phyloP scores from a whole-genome alignment of 2,329 filamentous ascomycete species.

The Emmonsiellopsis sp. region DNA sequence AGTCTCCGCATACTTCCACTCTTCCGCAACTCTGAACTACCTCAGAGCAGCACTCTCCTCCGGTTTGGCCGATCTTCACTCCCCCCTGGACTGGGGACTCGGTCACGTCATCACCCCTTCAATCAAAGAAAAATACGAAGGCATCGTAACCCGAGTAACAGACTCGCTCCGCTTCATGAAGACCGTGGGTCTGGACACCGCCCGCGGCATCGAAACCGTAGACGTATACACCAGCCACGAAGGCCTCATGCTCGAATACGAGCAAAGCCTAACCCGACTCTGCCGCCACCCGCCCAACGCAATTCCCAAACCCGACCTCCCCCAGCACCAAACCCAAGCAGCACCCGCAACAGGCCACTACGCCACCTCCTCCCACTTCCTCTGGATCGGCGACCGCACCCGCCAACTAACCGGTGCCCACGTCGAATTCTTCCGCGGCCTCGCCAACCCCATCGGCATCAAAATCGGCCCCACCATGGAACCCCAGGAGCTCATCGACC shows the following conservation, averaged over 20 bases:
- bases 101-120: slow-evolving; percentile 80
- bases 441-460: slow-evolving; percentile 91
- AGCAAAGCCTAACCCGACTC: slow-evolving; percentile 72
- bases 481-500: slow-evolving; percentile 61
- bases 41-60: slow-evolving; percentile 73
- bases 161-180: slow-evolving; percentile 91
- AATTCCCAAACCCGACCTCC: slow-evolving; percentile 12
- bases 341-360: slow-evolving; percentile 59
- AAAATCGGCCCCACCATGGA: slow-evolving; percentile 89
- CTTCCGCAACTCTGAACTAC: slow-evolving; percentile 89
- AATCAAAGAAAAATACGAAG: slow-evolving; percentile 76
- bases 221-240: slow-evolving; percentile 96
- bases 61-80: slow-evolving; percentile 87
- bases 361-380: slow-evolving; percentile 90
- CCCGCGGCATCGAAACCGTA: slow-evolving; percentile 76
- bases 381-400: slow-evolving; percentile 97
- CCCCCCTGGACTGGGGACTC: slow-evolving; percentile 87
- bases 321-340: slow-evolving; percentile 18
- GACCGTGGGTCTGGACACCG: slow-evolving; percentile 82
- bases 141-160: slow-evolving; percentile 75
- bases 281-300: slow-evolving; percentile 39
- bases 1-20: slow-evolving; percentile 90
- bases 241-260: slow-evolving; percentile 87
- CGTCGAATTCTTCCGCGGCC: slow-evolving; percentile 93
- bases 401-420: slow-evolving; percentile 88